Percentiles rank a stretch among this genome's conserved stretches.
phyloP scores from a whole-genome alignment of 345 rosid species.

The Cardamine resedifolia region DNA sequence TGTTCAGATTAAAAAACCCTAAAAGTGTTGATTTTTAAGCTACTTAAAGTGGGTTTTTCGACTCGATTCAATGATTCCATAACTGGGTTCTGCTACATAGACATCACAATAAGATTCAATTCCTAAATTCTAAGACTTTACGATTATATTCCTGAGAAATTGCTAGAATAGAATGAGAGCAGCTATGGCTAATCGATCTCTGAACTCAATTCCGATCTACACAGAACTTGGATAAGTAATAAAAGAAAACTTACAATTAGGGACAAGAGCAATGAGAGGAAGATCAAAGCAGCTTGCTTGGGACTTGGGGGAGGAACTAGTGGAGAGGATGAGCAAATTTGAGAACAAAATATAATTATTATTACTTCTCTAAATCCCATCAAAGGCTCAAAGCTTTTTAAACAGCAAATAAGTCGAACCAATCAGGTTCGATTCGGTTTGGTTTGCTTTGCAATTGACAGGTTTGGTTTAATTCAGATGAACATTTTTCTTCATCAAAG shows the following conservation, averaged over 20 bases:
- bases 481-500: too few species aligned
- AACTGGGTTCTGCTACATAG: background rate
- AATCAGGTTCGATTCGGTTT: too few species aligned
- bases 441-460: too few species aligned
- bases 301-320: conserved; percentile 2
- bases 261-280: background rate
- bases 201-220: conserved; percentile 27
- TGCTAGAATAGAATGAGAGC: background rate
- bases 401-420: too few species aligned
- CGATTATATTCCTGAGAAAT: too few species aligned
- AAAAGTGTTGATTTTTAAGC: background rate
- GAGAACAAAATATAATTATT: too few species aligned
- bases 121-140: background rate
- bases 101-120: background rate
- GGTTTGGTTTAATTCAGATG: too few species aligned
- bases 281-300: conserved; percentile 16
- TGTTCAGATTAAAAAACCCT: background rate
- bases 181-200: conserved; percentile 6
- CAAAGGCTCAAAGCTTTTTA: too few species aligned
- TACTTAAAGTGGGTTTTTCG: background rate
- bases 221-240: background rate
- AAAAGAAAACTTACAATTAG: conserved; percentile 6
- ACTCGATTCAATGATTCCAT: background rate
- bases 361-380: too few species aligned
- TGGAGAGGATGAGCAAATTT: conserved; percentile 13